Conservation (phyloP, 179 eudicot genomes). For the Spinacia oleracea region DNA sequence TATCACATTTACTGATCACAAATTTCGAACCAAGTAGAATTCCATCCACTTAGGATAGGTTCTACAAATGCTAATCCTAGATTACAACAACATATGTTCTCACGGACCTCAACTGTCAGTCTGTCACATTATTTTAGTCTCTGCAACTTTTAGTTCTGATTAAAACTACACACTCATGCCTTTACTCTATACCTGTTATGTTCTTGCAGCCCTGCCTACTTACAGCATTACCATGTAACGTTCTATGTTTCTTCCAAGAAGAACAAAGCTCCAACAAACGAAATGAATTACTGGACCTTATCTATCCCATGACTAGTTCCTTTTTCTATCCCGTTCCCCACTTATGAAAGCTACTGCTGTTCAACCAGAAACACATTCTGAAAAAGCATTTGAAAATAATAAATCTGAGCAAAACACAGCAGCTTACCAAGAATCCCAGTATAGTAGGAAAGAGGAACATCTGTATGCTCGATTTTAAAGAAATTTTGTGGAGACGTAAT, state of each 20-base stretch:
- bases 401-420: neutral
- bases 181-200: no score
- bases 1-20: no score
- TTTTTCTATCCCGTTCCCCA: neutral
- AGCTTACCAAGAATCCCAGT: slow-evolving; percentile 67
- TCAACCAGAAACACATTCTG: neutral
- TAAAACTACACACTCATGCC: no score
- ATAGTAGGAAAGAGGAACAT: slow-evolving; percentile 73
- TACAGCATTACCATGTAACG: neutral
- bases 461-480: slow-evolving; percentile 48
- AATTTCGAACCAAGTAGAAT: neutral
- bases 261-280: no score
- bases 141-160: neutral
- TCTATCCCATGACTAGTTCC: no score
- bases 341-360: neutral
- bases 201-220: neutral
- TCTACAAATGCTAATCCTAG: neutral
- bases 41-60: neutral
- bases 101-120: no score
- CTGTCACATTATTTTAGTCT: neutral
- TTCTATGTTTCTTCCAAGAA: neutral
- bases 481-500: slow-evolving; percentile 27
- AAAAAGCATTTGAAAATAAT: neutral
- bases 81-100: neutral
- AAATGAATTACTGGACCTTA: no score